Conservation (phyloP, 371 early-diverging fungal species). For the Coemansia sp. region DNA sequence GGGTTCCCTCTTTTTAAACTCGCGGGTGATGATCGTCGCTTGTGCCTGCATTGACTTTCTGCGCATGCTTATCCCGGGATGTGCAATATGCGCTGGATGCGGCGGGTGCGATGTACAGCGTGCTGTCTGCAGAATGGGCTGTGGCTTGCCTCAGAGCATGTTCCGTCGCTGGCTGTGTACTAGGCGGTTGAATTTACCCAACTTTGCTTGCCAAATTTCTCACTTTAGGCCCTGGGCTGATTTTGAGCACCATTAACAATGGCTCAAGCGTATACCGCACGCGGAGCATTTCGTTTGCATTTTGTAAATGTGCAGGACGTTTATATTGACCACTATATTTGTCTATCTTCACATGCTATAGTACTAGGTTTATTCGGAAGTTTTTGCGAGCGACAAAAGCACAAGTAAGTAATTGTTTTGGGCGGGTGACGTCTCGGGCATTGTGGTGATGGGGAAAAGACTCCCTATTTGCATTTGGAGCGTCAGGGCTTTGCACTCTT, state of each 20-base stretch:
- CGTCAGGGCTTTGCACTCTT: neutral
- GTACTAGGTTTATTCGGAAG: slow-evolving; percentile 1
- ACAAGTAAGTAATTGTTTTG: neutral
- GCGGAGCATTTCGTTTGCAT: slow-evolving; percentile 2
- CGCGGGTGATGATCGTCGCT: neutral
- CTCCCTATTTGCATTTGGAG: neutral
- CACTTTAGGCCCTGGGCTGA: neutral
- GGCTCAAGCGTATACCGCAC: neutral
- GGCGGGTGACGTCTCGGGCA: slow-evolving; percentile 7
- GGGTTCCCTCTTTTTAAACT: neutral
- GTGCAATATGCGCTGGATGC: slow-evolving; percentile 4
- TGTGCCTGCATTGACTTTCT: slow-evolving; percentile 9
- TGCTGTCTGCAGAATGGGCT: neutral
- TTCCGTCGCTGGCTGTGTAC: neutral
- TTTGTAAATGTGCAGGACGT: neutral
- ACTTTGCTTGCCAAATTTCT: neutral
- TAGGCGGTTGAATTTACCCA: neutral
- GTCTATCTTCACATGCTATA: slow-evolving; percentile 11
- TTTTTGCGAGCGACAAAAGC: too few relatives aligned
- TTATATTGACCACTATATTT: slow-evolving; percentile 23
- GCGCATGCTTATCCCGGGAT: neutral
- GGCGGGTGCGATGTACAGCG: neutral
- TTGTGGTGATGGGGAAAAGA: neutral
- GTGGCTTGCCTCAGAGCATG: neutral
- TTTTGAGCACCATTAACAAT: neutral